These are phyloP conservation scores for Fusarium mexicanum DNA, from an alignment of 2,329 filamentous ascomycete genomes.

Conservation along the genomic window DNA sequence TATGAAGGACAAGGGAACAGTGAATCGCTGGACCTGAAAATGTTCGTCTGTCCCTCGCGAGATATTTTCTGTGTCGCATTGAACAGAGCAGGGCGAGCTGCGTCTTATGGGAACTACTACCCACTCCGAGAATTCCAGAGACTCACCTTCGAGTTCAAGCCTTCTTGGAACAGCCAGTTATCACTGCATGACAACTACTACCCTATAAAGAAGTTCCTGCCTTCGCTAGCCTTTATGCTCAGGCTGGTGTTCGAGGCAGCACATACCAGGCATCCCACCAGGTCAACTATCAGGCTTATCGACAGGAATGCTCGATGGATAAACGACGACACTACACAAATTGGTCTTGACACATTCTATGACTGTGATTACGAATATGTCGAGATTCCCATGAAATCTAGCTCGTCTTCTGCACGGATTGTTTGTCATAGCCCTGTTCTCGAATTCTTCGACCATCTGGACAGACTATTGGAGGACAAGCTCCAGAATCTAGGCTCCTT, in stretches of 20 bases:
- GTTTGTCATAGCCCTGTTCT: not conserved
- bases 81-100: not conserved
- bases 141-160: not conserved
- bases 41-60: not conserved
- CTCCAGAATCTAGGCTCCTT: fast-evolving
- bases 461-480: not conserved
- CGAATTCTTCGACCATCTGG: not conserved
- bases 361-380: not conserved
- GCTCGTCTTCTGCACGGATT: not conserved
- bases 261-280: not conserved
- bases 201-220: not conserved
- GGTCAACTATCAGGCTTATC: not conserved
- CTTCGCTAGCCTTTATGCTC: not conserved
- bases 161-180: not conserved
- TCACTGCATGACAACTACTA: not conserved
- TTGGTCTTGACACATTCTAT: not conserved
- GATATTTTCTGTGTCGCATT: not conserved
- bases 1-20: too few relatives aligned
- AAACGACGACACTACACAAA: not conserved
- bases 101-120: fast-evolving
- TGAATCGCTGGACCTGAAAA: not conserved
- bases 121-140: not conserved
- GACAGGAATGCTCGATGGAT: not conserved
- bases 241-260: not conserved
- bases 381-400: not conserved